Base-by-base conservation (phyloP, 129 eudicot species). In the Daucus carota region DNA sequence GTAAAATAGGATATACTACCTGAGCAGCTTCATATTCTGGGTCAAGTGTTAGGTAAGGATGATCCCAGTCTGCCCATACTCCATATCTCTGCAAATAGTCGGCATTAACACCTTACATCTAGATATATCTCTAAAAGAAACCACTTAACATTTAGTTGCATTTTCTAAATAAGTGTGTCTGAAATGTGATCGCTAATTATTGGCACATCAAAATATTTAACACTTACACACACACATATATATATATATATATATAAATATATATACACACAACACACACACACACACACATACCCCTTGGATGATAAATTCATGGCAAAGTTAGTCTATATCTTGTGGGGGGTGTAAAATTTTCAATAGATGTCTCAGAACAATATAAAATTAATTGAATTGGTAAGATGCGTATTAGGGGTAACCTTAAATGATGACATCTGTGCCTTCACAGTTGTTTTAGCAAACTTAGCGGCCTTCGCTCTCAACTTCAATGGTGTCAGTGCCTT, bases 21-120 rank as follows among this genome's bases (percentile, higher is more conserved):
- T 92, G 97, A 82, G 99, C 97, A 80, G 99, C 97, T 84, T 94
- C 97, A 83, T 94, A 94, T 77, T 86, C 97, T 70, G 99, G 99
- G 85, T 94, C 96, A 73, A 94, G 99, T 43, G 99, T 94, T 75
- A 91, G 88, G 85, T 94, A 94, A 70, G 97, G 94, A 82, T 91
- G 84, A 63, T 94, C 99, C 99, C 99, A 94, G 83, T 92, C 96
- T 52, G 85, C 99, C 99, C 99, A 94, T 66, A 94, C 88, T 84
- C 99, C 99, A 78, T 80, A 91, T 43, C 99, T 84, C 96, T 92
- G 92, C 69, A 28, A 45, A 68, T 76, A 77, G 32, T 68, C 29
- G 77, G 43, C 44, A 81, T 57, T 34, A 12, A 82, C 42, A 41
- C 47, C 70, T 68, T 76, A 34, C 36, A 66, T 60, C 31, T 74